These are phyloP conservation scores for Talaromyces verruculosus DNA, from an alignment of 2,329 filamentous ascomycete species.

Conservation along the genomic window DNA sequence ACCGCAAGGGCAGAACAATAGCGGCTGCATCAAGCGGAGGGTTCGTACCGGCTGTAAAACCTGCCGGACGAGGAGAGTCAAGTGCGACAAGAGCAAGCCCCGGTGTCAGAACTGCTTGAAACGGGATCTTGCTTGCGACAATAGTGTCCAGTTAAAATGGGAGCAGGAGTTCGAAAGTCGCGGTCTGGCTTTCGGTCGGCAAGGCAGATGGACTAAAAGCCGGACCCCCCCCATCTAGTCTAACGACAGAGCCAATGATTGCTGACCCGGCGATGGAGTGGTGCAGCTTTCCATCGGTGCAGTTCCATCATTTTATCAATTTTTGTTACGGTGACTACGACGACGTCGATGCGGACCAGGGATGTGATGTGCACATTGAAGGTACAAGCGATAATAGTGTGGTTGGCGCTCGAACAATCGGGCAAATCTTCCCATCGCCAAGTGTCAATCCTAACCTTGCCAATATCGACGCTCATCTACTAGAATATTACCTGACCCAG, in stretches of 20 bases:
- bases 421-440: constrained; percentile 31
- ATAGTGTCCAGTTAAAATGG: constrained; percentile 33
- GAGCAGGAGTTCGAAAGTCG: constrained; percentile 43
- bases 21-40: constrained; percentile 9
- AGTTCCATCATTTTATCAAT: constrained; percentile 20
- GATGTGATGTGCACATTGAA: constrained; percentile 21
- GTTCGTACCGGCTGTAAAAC: constrained; percentile 20
- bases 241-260: not conserved
- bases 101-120: constrained; percentile 25
- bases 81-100: constrained; percentile 28
- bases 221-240: constrained; percentile 24
- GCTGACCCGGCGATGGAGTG: constrained; percentile 13
- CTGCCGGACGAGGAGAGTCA: constrained; percentile 26
- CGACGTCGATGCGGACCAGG: constrained; percentile 27
- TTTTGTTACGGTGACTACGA: constrained; percentile 24
- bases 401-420: constrained; percentile 28
- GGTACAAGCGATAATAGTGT: constrained; percentile 18
- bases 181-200: constrained; percentile 45
- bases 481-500: constrained; percentile 44
- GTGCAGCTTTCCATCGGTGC: constrained; percentile 20
- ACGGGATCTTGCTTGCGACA: constrained; percentile 25
- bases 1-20: not conserved
- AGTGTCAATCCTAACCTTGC: constrained; percentile 1
- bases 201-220: constrained; percentile 44
- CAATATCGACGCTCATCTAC: constrained; percentile 30